A percentile compares a stretch with the other conserved stretches of the same genome.
These are phyloP conservation scores for Polychaeton citri DNA, from an alignment of 2,329 filamentous ascomycete genomes.

Conservation along the genomic window DNA sequence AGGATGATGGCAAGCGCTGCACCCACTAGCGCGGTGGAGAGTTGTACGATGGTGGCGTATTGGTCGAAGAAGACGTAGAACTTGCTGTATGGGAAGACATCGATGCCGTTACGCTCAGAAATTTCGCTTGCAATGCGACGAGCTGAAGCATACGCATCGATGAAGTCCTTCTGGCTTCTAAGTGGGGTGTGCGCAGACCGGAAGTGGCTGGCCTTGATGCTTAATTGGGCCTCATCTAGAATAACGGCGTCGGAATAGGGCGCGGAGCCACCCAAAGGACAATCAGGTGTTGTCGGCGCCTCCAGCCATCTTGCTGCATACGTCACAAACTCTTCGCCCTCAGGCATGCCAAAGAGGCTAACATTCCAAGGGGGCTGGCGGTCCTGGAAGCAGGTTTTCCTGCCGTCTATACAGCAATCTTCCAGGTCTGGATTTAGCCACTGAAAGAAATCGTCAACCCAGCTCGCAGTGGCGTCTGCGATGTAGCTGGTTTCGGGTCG, in stretches of 20 bases:
- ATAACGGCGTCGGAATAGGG: slow-evolving; percentile 77
- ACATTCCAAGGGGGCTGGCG: slow-evolving; percentile 78
- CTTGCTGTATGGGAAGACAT: slow-evolving; percentile 91
- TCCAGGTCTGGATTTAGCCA: slow-evolving; percentile 88
- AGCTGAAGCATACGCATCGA: slow-evolving; percentile 76
- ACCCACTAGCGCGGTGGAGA: slow-evolving; percentile 68
- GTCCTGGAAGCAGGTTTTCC: slow-evolving; percentile 60
- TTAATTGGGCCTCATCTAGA: slow-evolving; percentile 52
- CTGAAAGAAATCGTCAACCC: slow-evolving; percentile 91
- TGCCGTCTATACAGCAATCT: slow-evolving; percentile 51
- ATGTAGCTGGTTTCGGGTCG: slow-evolving; percentile 79
- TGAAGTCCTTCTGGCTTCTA: slow-evolving; percentile 82
- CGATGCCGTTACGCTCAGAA: slow-evolving; percentile 54
- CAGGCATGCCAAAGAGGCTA: slow-evolving; percentile 79
- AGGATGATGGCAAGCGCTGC: slow-evolving; percentile 80
- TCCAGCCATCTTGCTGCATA: slow-evolving; percentile 76
- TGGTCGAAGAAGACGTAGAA: slow-evolving; percentile 99
- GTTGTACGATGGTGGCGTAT: slow-evolving; percentile 69
- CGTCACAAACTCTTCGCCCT: slow-evolving; percentile 77
- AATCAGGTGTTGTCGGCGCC: slow-evolving; percentile 67
- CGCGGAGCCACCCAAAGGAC: slow-evolving; percentile 77
- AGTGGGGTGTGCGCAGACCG: slow-evolving; percentile 79
- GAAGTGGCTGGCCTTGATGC: slow-evolving; percentile 77
- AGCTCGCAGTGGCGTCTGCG: slow-evolving; percentile 75
- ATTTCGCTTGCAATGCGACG: slow-evolving; percentile 76